Base-by-base conservation (phyloP, 2,329 filamentous ascomycete genomes). In the Fusarium sp. region DNA sequence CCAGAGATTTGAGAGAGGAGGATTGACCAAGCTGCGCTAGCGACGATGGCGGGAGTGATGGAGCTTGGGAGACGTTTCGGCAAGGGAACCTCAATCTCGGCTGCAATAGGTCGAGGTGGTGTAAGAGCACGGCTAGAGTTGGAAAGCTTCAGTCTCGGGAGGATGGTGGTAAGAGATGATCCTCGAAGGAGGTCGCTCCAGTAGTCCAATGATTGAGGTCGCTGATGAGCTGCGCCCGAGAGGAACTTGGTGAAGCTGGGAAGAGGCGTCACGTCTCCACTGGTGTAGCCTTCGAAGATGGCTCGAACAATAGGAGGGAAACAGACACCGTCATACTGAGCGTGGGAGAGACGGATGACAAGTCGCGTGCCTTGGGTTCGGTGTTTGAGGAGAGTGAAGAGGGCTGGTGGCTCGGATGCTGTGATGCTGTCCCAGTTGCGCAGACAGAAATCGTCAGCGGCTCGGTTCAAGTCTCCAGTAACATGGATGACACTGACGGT, bases 261-360 rank as follows among this genome's bases (percentile, higher is more conserved):
- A 5, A 75, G 4, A 65, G 0, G 78, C 63, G 6, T 71, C 36
- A 8, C n/a, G 1, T 17, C 20, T 12, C 69, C 69, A 2, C 76
- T 79, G 2, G 69, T 62, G 67, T 86, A 86, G 9, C 81, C 77
- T 4, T 78, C 78, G 1, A 81, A 76, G 40, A 86, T 77, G 14
- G 83, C 79, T 4, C 78, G 73, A 31, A 84, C 78, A 3, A 86
- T 78, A 11, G 77, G 75, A 1, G 84, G 84, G 6, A 87, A 78
- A 61, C 80, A 84, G 27, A 86, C 81, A 31, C 85, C 85, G 59
- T 87, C 85, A 62, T 87, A 87, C 67, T 87, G 85, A 1, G 85
- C 85, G 67, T 87, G 85, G 0, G 86, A 87, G 12, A 87, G 11
- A n/a, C 77, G 74, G 33, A 78, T 44, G 5, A 77, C 57, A 4